These are phyloP conservation scores for Termitomyces sp. DNA, from an alignment of 768 basidiomycete species.

Conservation along the genomic window DNA sequence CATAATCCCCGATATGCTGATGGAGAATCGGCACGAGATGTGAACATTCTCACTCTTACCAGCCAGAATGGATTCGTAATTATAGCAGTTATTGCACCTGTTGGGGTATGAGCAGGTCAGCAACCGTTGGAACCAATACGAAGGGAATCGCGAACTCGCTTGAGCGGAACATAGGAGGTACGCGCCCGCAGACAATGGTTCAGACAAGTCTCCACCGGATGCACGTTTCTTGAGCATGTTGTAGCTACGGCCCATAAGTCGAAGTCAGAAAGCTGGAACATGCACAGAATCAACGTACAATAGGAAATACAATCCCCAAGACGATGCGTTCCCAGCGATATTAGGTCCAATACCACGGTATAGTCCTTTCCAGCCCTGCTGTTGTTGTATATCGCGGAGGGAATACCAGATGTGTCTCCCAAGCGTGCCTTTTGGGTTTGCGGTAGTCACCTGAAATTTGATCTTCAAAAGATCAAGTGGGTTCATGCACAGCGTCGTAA, in stretches of 20 bases:
- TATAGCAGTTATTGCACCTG: slow-evolving; percentile 90
- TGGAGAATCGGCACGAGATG: slow-evolving; percentile 62
- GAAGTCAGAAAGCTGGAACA: not conserved
- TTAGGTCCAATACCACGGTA: slow-evolving; percentile 91
- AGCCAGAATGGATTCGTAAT: slow-evolving; percentile 99
- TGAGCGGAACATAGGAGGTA: slow-evolving; percentile 89
- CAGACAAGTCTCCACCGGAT: slow-evolving; percentile 58
- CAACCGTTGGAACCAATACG: slow-evolving; percentile 6
- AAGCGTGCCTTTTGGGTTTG: slow-evolving; percentile 51
- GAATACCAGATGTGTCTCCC: slow-evolving; percentile 75
- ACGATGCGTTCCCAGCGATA: slow-evolving; percentile 90
- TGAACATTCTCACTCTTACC: slow-evolving; percentile 96
- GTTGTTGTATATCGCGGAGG: slow-evolving; percentile 64
- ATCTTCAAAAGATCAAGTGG: slow-evolving; percentile 95
- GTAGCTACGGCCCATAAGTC: slow-evolving; percentile 50
- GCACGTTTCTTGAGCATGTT: slow-evolving; percentile 88
- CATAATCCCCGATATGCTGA: slow-evolving; percentile 75
- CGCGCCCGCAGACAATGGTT: slow-evolving; percentile 66
- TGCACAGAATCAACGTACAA: slow-evolving; percentile 58
- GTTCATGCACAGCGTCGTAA: slow-evolving; percentile 93
- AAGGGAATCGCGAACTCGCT: slow-evolving; percentile 74
- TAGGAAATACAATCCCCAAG: slow-evolving; percentile 97
- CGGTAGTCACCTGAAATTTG: slow-evolving; percentile 84
- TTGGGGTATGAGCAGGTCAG: slow-evolving; percentile 13
- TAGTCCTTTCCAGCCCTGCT: slow-evolving; percentile 78